Evolutionary conservation across 2,329 filamentous ascomycete genomes (phyloP).

Genomic region (Penicillium sp.): DNA sequence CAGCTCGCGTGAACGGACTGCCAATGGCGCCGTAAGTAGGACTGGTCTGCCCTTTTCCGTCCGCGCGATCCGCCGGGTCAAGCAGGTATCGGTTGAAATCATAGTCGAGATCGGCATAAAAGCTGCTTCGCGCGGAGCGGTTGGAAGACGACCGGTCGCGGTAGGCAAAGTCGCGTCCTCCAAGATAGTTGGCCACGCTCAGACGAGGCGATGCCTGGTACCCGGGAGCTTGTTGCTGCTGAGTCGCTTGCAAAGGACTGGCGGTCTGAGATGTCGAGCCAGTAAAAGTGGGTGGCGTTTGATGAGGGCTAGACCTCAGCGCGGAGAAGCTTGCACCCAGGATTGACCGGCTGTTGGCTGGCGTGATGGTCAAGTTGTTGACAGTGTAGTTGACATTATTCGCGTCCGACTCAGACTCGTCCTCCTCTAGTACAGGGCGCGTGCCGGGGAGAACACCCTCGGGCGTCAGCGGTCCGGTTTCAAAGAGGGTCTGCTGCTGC

Average conservation of each 20-base stretch:
- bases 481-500: slow-evolving; percentile 41
- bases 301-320: slow-evolving; percentile 32
- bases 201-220: slow-evolving; percentile 32
- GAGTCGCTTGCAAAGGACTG: slow-evolving; percentile 31
- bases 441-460: slow-evolving; percentile 57
- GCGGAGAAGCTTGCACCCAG: slow-evolving; percentile 34
- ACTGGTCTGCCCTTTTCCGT: slow-evolving; percentile 30
- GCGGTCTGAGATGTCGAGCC: slow-evolving; percentile 30
- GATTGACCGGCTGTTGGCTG: slow-evolving; percentile 29
- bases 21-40: slow-evolving; percentile 34
- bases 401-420: background rate
- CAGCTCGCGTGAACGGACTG: slow-evolving; percentile 38
- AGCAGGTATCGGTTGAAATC: slow-evolving; percentile 26
- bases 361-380: slow-evolving; percentile 24
- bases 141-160: slow-evolving; percentile 42
- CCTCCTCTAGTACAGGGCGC: slow-evolving; percentile 25
- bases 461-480: slow-evolving; percentile 51
- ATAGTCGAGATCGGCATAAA: slow-evolving; percentile 31
- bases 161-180: slow-evolving; percentile 24
- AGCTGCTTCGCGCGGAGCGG: slow-evolving; percentile 36
- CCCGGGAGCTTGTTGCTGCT: slow-evolving; percentile 26
- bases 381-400: slow-evolving; percentile 18
- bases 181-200: slow-evolving; percentile 29
- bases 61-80: slow-evolving; percentile 28
- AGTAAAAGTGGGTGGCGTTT: slow-evolving; percentile 31